Evolutionary conservation across 1,284 basidiomycete genomes (phyloP), one percentile per base, ranked within the genome.

Genomic region (Clitocybe nebularis): DNA sequence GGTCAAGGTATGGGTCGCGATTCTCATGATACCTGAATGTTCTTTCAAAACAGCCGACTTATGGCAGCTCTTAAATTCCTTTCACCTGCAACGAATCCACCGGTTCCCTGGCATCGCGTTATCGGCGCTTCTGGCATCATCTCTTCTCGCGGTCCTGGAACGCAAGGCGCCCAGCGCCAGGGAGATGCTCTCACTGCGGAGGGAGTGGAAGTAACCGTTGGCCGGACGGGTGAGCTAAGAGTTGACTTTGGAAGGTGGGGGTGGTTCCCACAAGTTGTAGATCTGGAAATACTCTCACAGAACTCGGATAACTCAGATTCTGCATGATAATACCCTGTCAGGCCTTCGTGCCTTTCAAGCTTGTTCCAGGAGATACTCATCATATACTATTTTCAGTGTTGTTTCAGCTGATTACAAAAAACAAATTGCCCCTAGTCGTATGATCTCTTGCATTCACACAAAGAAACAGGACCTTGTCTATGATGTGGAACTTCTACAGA

Each of bases 111-210:
- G 85, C 74, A 88, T 44, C 77, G 85, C 26, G 84, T 89, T 6
- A 67, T 89, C 16, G 71, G 75, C 1, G 72, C 84, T 0, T 71
- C 78, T 0, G 85, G 84, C 1, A 64, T 71, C 1, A 90, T 93
- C 44, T 90, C 89, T 0, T 91, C 88, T 2, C 74, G 90, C 29
- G 89, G 87, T 0, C 88, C 90, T 4, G 81, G 80, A 1, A 73
- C 72, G 0, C 54, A 66, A 37, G 72, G 85, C 4, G 87, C 87
- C 0, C 72, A 74, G 41, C 64, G 77, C 0, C 88, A 91, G 55
- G 65, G 75, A 24, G 75, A 81, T 26, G 77, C 72, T 3, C 69
- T 91, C 9, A 74, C 80, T 47, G 78, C 75, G 0, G 88, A 90
- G 56, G 85, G 82, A 4, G 77, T 90, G 10, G 76, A 82, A 40